These are phyloP conservation scores for Tremellales sp. DNA, from an alignment of 1,284 basidiomycete genomes.

Conservation along the genomic window DNA sequence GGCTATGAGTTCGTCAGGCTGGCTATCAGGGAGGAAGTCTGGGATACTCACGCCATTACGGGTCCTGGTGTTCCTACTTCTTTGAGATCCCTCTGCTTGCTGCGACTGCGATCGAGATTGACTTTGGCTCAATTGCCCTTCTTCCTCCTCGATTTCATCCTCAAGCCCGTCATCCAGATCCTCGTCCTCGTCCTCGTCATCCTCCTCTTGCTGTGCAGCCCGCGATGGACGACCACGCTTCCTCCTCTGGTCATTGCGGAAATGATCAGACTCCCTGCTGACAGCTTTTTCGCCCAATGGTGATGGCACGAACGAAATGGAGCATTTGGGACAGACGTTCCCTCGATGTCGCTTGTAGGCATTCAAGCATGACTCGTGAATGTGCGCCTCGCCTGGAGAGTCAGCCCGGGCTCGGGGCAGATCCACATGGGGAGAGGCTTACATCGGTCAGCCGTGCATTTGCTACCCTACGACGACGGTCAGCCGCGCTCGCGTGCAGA, in stretches of 20 bases:
- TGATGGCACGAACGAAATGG: conserved; percentile 13
- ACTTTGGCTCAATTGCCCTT: conserved; percentile 5
- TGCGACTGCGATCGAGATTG: conserved; percentile 6
- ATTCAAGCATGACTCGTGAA: conserved; percentile 38
- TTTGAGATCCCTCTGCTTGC: conserved; percentile 7
- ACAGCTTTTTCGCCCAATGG: conserved; percentile 40
- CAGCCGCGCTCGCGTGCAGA: background rate
- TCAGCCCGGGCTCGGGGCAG: background rate
- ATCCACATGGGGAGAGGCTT: background rate
- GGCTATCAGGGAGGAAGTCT: too few relatives aligned
- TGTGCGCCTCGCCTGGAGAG: conserved; percentile 26
- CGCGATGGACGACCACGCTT: conserved; percentile 8
- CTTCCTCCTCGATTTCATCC: conserved; percentile 13
- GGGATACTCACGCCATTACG: too few relatives aligned
- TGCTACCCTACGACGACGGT: conserved; percentile 26
- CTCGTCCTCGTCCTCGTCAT: conserved; percentile 9
- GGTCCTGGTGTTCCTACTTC: too few relatives aligned
- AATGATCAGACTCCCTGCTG: conserved; percentile 27
- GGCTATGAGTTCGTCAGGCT: conserved; percentile 9
- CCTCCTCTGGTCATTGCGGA: conserved; percentile 5
- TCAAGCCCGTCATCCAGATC: conserved; percentile 20
- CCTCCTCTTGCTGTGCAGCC: conserved; percentile 7
- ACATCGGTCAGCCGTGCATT: conserved; percentile 21
- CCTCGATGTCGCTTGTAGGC: conserved; percentile 12
- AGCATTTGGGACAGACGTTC: conserved; percentile 28